Conservation (phyloP, 2,329 filamentous ascomycete genomes). For the Sarocladium oryzae region DNA sequence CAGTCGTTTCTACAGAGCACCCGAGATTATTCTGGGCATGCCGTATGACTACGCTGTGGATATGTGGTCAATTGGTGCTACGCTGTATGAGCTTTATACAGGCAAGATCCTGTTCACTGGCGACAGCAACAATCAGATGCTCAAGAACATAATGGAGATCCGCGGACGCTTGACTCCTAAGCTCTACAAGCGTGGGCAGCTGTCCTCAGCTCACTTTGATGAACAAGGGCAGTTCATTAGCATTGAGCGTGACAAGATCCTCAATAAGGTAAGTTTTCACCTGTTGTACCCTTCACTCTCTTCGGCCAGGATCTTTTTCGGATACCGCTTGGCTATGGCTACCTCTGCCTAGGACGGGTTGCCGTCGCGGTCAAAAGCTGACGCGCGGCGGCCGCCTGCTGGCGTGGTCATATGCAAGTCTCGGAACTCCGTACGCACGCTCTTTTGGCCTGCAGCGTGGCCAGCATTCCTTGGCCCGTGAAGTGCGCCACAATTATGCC, state of each 20-base stretch:
- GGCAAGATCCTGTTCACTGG: conserved; percentile 96
- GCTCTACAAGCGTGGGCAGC: conserved; percentile 73
- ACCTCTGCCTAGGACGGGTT: too few species aligned
- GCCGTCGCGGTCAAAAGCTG: too few species aligned
- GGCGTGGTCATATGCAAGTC: background rate
- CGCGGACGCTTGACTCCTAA: conserved; percentile 88
- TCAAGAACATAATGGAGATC: conserved; percentile 92
- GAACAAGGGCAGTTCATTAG: conserved; percentile 77
- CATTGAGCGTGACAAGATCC: conserved; percentile 79
- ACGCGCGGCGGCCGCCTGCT: background rate
- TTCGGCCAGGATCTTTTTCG: too few species aligned
- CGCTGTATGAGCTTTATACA: conserved; percentile 92
- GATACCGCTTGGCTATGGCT: too few species aligned
- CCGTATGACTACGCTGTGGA: conserved; percentile 91
- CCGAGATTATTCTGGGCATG: conserved; percentile 96
- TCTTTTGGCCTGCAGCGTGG: background rate
- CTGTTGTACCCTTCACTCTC: background rate
- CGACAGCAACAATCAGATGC: conserved; percentile 96
- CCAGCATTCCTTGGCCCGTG: background rate
- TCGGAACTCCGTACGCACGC: background rate
- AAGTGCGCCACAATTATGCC: background rate
- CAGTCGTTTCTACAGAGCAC: conserved; percentile 93
- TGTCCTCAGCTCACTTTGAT: conserved; percentile 75
- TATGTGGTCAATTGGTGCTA: conserved; percentile 97
- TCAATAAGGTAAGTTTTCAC: conserved; percentile 60